A percentile compares a stretch with the other conserved stretches of the same genome.
These are phyloP conservation scores for Haematococcus sp. DNA, from an alignment of 139 green algal species.

Conservation along the genomic window DNA sequence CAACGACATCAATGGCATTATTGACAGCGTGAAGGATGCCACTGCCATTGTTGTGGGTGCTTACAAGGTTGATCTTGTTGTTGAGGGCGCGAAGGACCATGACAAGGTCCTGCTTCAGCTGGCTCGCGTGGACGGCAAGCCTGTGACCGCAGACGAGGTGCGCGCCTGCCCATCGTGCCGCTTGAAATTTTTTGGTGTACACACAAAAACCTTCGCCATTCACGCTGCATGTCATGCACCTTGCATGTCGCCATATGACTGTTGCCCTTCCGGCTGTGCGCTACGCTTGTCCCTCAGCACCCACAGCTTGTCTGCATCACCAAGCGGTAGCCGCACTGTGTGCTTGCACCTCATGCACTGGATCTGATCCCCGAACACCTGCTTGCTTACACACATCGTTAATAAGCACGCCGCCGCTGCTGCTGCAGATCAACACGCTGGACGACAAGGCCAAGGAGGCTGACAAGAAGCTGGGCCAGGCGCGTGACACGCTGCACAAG, in stretches of 20 bases:
- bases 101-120: slow-evolving; percentile 6
- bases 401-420: no score
- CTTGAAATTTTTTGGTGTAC: no score
- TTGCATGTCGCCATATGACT: no score
- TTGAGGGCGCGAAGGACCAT: slow-evolving; percentile 2
- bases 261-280: no score
- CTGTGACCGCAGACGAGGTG: neutral
- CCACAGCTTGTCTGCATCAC: no score
- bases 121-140: slow-evolving; percentile 5
- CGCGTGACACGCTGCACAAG: neutral
- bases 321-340: no score
- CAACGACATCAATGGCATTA: slow-evolving; percentile 17
- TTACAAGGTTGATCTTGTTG: neutral
- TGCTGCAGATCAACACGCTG: neutral
- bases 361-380: no score
- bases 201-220: no score
- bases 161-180: neutral
- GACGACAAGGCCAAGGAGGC: slow-evolving; percentile 9
- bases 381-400: no score
- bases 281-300: no score
- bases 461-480: slow-evolving; percentile 13
- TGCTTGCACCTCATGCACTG: no score
- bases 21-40: slow-evolving; percentile 16
- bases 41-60: slow-evolving; percentile 4
- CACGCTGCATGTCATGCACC: no score